phyloP scores from a whole-genome alignment of 306 rosid genomes.

The Crataegus laevigata region DNA sequence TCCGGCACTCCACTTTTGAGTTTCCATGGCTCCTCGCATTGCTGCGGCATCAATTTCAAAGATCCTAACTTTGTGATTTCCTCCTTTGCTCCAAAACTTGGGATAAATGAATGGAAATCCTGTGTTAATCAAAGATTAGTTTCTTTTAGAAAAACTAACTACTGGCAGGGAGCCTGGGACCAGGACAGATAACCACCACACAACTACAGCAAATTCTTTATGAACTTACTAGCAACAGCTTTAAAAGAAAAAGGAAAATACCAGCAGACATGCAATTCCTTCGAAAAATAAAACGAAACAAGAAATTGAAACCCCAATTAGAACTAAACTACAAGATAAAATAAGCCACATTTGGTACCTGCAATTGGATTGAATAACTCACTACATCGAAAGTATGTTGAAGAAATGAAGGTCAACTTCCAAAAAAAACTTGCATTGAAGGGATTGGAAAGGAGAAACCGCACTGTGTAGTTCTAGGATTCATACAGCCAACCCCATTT shows the following conservation, averaged over 20 bases:
- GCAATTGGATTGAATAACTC: neutral
- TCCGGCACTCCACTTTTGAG: slow-evolving; percentile 30
- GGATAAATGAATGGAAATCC: slow-evolving; percentile 45
- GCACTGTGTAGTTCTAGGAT: no score
- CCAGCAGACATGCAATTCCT: neutral
- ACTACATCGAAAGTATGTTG: neutral
- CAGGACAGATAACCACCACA: neutral
- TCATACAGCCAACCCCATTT: no score
- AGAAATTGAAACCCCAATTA: neutral
- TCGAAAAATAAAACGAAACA: neutral
- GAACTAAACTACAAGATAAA: neutral
- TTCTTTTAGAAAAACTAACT: neutral
- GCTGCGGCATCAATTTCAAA: slow-evolving; percentile 33
- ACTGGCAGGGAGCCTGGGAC: neutral
- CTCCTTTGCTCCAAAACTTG: slow-evolving; percentile 31
- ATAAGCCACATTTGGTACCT: neutral
- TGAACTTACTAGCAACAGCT: neutral
- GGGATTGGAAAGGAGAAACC: no score
- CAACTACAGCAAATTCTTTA: neutral
- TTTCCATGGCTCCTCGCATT: slow-evolving; percentile 34
- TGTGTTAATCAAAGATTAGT: slow-evolving; percentile 18
- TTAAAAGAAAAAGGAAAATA: neutral
- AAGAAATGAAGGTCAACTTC: neutral
- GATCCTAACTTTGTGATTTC: slow-evolving; percentile 41
- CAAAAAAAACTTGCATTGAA: no score